Percentiles rank a stretch among this genome's conserved stretches.
Evolutionary conservation across 2,329 filamentous ascomycete genomes (phyloP).

Genomic region (Monosporascus sp.): DNA sequence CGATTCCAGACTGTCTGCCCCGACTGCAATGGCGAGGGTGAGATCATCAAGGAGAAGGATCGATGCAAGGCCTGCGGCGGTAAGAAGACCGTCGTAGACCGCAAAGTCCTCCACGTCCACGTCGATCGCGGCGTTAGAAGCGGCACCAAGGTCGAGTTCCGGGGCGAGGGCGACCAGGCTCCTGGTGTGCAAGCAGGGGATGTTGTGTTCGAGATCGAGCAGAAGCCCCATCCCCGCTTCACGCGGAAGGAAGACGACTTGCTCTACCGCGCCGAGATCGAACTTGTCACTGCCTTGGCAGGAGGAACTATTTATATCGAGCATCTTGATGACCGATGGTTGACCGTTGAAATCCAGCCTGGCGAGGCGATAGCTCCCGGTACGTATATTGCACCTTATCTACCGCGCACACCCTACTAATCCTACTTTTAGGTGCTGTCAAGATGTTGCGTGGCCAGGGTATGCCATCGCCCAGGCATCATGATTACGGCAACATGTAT

Average conservation of each 20-base stretch:
- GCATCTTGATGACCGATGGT: conserved; percentile 95
- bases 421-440: conserved; percentile 61
- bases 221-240: conserved; percentile 96
- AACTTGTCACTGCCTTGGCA: conserved; percentile 88
- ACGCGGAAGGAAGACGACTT: conserved; percentile 94
- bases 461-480: conserved; percentile 94
- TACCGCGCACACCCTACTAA: conserved; percentile 14
- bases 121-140: conserved; percentile 91
- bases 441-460: conserved; percentile 95
- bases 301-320: conserved; percentile 89
- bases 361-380: conserved; percentile 92
- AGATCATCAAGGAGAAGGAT: conserved; percentile 95
- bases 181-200: conserved; percentile 91
- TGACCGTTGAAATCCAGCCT: conserved; percentile 86
- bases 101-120: conserved; percentile 97
- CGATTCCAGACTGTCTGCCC: conserved; percentile 99
- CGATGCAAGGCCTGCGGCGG: conserved; percentile 93
- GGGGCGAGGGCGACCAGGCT: conserved; percentile 92
- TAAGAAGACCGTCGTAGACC: conserved; percentile 97
- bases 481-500: conserved; percentile 93
- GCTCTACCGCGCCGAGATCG: conserved; percentile 91
- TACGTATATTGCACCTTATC: conserved; percentile 41
- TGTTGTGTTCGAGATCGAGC: conserved; percentile 97
- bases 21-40: conserved; percentile 95
- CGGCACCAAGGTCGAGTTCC: conserved; percentile 95